Evolutionary conservation across 345 rosid genomes (phyloP).

Genomic region (Turnera subulata): DNA sequence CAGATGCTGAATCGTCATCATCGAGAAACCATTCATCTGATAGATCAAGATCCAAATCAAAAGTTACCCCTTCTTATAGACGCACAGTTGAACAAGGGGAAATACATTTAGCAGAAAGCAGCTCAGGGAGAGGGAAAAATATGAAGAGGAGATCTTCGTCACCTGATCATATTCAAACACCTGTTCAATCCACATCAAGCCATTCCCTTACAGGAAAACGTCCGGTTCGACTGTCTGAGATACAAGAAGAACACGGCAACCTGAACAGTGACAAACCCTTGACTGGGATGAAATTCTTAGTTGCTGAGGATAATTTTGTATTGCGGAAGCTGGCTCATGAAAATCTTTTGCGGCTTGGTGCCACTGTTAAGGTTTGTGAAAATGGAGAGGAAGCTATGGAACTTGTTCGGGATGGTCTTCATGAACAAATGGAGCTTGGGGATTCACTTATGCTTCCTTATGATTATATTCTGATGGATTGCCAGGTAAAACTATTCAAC

Average conservation of each 20-base stretch:
- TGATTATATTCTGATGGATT: conserved; percentile 28
- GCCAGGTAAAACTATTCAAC: conserved; percentile 12
- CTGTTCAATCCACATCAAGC: no score
- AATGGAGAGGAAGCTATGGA: conserved; percentile 21
- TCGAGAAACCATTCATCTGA: no score
- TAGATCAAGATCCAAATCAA: conserved; percentile 5
- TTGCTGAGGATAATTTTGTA: conserved; percentile 15
- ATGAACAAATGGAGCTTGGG: neutral
- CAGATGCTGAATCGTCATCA: conserved; percentile 11
- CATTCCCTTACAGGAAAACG: no score
- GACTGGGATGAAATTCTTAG: conserved; percentile 17
- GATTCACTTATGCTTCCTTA: conserved; percentile 1
- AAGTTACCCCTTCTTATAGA: neutral
- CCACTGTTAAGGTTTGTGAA: conserved; percentile 16
- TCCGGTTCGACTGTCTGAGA: conserved; percentile 9
- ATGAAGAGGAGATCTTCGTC: conserved; percentile 5
- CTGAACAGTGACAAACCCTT: conserved; percentile 8
- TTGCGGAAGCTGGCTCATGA: neutral
- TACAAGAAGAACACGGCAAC: conserved; percentile 1
- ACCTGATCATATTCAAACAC: neutral
- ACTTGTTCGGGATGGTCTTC: conserved; percentile 6
- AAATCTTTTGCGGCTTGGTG: conserved; percentile 16
- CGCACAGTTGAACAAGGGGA: neutral
- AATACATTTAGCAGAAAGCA: no score
- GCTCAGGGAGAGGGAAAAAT: no score